Conservation (phyloP, 371 early-diverging fungal species). For the Lichtheimia ramosa region DNA sequence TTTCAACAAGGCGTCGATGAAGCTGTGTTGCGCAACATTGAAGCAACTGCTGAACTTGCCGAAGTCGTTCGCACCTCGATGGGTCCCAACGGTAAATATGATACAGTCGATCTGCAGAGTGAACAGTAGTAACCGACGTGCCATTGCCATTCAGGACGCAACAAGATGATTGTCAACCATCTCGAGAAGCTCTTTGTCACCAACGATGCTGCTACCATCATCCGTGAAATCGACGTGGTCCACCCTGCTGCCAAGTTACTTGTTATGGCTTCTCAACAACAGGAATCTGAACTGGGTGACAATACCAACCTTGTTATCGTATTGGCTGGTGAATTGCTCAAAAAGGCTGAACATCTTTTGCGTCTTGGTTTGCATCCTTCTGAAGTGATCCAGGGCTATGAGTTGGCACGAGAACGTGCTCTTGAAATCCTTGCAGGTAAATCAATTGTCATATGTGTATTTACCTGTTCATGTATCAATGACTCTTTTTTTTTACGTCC, state of each 20-base stretch:
- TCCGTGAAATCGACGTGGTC: constrained; percentile 95
- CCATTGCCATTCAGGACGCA: constrained; percentile 72
- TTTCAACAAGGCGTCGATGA: constrained; percentile 96
- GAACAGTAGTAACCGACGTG: too few relatives aligned
- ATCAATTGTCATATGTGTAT: neutral
- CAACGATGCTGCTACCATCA: constrained; percentile 99
- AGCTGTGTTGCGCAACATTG: constrained; percentile 93
- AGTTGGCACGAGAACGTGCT: constrained; percentile 84
- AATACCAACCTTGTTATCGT: constrained; percentile 94
- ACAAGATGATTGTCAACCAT: constrained; percentile 99
- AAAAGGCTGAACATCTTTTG: constrained; percentile 90
- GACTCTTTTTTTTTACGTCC: neutral
- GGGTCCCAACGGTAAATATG: constrained; percentile 89
- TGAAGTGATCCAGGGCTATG: constrained; percentile 94
- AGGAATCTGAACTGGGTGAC: constrained; percentile 97
- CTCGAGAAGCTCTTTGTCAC: constrained; percentile 98
- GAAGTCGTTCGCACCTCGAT: constrained; percentile 93
- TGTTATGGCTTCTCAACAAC: constrained; percentile 97
- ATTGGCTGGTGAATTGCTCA: constrained; percentile 93
- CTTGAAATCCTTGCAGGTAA: constrained; percentile 80
- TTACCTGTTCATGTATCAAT: neutral
- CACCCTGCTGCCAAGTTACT: constrained; percentile 99
- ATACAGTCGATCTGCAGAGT: neutral
- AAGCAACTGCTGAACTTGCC: constrained; percentile 89
- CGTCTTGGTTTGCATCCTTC: constrained; percentile 94